Base-by-base conservation (phyloP, 441 rosid genomes). In the Eutrema salsugineum region DNA sequence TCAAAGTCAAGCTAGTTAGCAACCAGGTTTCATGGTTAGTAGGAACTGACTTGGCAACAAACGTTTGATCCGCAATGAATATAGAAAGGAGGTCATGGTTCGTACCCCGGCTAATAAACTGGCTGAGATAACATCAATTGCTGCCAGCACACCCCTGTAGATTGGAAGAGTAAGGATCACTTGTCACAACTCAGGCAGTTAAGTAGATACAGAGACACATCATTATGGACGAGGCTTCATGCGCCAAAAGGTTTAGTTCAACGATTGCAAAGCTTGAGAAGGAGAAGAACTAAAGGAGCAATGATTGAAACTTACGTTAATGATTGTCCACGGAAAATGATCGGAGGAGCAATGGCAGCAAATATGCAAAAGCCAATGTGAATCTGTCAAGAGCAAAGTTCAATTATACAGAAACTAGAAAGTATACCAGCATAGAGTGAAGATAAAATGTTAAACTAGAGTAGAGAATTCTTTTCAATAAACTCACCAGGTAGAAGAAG, bases 271-370 rank as follows among this genome's bases (percentile, higher is more conserved):
- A 46, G 10, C 42, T 9, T 2, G 30, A 62, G 59, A 17, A 69
- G 2, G 24, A 68, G 47, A 50, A 27, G 63, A 50, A 56, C 1
- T 36, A 27, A 15, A 16, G 49, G 33, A 17, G 50, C 38, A 8
- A 63, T 8, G 61, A 11, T 55, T 32, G 36, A 68, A 50, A 76
- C 99, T 90, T 91, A 94, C 97, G 99, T 86, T 73, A 94, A 78
- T 69, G 99, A 94, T 66, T 85, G 78, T 72, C 99, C 99, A 32
- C 84, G 93, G 81, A 94, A 94, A 75, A 94, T 83, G 70, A 94
- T 48, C 7, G 99, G 99, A 65, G 99, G 99, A 74, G 97, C 97
- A 78, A 94, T 87, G 57, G 99, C 94, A 17, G 99, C 97, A 82
- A 94, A 72, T 40, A 94, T 85, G 83, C 97, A 91, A 80, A 94